A percentile compares a stretch with the other conserved stretches of the same genome.
phyloP scores from a whole-genome alignment of 139 green algal genomes.

The Axilococcus clingmanii region DNA sequence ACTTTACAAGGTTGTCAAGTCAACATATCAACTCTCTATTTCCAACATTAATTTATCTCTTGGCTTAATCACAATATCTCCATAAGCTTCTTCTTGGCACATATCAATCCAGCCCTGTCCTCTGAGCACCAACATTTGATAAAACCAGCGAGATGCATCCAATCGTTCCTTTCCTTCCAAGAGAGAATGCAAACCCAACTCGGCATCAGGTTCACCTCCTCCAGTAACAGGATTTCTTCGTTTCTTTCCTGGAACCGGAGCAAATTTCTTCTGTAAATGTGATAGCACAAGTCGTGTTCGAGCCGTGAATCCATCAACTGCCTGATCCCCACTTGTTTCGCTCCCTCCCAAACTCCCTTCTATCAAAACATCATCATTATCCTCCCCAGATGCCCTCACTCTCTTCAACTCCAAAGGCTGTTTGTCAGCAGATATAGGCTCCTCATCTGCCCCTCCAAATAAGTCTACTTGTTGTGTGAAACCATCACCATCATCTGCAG shows the following conservation, averaged over 20 bases:
- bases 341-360: neutral
- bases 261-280: slow-evolving; percentile 13
- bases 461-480: no score
- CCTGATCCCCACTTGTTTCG: neutral
- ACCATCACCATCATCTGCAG: no score
- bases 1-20: no score
- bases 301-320: slow-evolving; percentile 17
- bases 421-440: no score
- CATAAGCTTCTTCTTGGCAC: slow-evolving; percentile 44
- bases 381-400: no score
- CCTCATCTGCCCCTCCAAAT: no score
- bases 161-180: slow-evolving; percentile 22
- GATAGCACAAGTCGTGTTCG: slow-evolving; percentile 17
- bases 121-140: slow-evolving; percentile 53
- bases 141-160: slow-evolving; percentile 47
- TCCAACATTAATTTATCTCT: neutral
- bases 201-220: neutral
- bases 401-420: no score
- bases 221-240: slow-evolving; percentile 7
- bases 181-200: slow-evolving; percentile 18
- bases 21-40: no score
- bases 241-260: slow-evolving; percentile 15
- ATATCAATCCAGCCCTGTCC: slow-evolving; percentile 38
- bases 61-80: slow-evolving; percentile 34
- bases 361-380: neutral